Evolutionary conservation across 306 rosid genomes (phyloP).

Genomic region (Ziziphus jujuba): DNA sequence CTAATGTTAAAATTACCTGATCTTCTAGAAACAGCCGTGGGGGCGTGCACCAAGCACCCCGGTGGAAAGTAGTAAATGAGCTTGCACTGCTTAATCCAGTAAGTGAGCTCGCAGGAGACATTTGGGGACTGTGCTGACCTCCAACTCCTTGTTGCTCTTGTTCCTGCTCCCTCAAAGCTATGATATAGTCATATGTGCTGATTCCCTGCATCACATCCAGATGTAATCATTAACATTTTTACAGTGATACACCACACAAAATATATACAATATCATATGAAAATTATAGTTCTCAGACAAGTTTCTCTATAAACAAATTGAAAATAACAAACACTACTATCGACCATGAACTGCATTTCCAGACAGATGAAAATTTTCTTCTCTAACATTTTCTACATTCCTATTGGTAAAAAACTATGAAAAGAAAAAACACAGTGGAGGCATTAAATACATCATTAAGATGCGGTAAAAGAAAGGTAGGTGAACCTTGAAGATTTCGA

Average conservation of each 20-base stretch:
- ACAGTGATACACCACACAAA: background rate
- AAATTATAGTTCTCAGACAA: background rate
- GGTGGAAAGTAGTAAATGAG: conserved; percentile 83
- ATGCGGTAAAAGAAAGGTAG: background rate
- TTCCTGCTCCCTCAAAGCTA: conserved; percentile 97
- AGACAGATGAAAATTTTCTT: background rate
- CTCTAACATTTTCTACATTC: background rate
- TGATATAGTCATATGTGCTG: conserved; percentile 93
- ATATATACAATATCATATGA: background rate
- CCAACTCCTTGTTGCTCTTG: conserved; percentile 87
- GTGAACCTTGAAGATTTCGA: background rate
- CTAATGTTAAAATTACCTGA: conserved; percentile 59
- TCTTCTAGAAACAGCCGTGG: conserved; percentile 92
- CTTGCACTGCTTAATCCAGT: conserved; percentile 97
- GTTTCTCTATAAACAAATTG: no score
- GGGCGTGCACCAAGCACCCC: conserved; percentile 98
- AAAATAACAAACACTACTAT: no score
- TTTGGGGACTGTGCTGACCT: conserved; percentile 93
- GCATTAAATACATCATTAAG: background rate
- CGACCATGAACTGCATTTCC: no score
- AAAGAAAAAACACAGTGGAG: background rate
- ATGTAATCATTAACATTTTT: background rate
- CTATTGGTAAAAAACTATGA: background rate
- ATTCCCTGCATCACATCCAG: conserved; percentile 60
- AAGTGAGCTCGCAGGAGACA: conserved; percentile 96